phyloP scores from a whole-genome alignment of 768 basidiomycete genomes.

The Aureoboletus auriporus region DNA sequence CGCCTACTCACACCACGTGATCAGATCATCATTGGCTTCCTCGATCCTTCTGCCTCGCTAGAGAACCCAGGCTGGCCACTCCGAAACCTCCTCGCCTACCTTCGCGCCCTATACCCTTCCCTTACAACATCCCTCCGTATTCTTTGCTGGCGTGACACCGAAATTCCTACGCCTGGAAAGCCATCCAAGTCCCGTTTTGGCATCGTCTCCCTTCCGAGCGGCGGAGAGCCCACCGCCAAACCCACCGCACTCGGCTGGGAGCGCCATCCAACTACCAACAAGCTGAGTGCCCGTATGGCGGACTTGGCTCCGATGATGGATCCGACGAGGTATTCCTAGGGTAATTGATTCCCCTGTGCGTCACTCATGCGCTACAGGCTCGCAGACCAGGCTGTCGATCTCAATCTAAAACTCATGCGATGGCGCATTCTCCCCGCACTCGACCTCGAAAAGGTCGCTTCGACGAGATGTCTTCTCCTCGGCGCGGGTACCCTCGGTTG shows the following conservation, averaged over 20 bases:
- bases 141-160: slow-evolving; percentile 73
- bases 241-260: slow-evolving; percentile 93
- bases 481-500: slow-evolving; percentile 97
- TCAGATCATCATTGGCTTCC: slow-evolving; percentile 57
- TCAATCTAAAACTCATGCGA: slow-evolving; percentile 96
- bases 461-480: slow-evolving; percentile 77
- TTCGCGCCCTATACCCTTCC: slow-evolving; percentile 55
- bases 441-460: slow-evolving; percentile 82
- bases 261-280: slow-evolving; percentile 76
- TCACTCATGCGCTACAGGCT: slow-evolving; percentile 44
- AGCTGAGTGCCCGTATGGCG: slow-evolving; percentile 81
- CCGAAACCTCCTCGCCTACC: slow-evolving; percentile 85
- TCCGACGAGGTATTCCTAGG: slow-evolving; percentile 55
- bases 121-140: slow-evolving; percentile 52
- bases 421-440: slow-evolving; percentile 93
- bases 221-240: slow-evolving; percentile 19
- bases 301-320: slow-evolving; percentile 98
- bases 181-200: slow-evolving; percentile 67
- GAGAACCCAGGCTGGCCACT: slow-evolving; percentile 88
- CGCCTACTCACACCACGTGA: slow-evolving; percentile 11
- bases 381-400: slow-evolving; percentile 94
- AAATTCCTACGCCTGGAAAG: slow-evolving; percentile 37
- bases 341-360: background rate
- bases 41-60: slow-evolving; percentile 81
- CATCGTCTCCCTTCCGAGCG: slow-evolving; percentile 30